Conservation (phyloP, 148 eudicot species). For the Suaeda aralocaspica region DNA sequence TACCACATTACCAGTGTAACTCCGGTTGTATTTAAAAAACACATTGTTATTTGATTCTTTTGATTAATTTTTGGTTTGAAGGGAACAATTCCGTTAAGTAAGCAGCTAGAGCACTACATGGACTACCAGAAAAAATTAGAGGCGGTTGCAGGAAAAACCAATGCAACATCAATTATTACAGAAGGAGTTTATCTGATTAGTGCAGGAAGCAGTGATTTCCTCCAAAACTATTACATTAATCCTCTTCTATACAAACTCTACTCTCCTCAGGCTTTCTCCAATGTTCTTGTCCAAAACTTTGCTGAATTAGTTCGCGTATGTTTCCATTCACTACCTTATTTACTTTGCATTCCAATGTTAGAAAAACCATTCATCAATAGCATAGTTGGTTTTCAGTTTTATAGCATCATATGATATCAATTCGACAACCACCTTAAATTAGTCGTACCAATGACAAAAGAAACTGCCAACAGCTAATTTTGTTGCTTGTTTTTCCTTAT, state of each 20-base stretch:
- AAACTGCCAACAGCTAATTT: no score
- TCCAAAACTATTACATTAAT: slow-evolving; percentile 61
- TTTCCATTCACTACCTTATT: neutral
- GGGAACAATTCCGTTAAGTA: slow-evolving; percentile 41
- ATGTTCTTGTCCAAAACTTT: slow-evolving; percentile 40
- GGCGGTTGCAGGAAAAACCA: slow-evolving; percentile 37
- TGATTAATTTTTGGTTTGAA: slow-evolving; percentile 19
- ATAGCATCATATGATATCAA: no score
- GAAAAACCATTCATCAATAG: no score
- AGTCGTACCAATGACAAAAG: no score
- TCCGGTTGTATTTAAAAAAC: no score
- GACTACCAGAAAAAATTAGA: slow-evolving; percentile 47
- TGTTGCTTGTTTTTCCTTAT: neutral
- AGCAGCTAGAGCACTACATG: slow-evolving; percentile 47
- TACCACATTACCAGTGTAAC: no score
- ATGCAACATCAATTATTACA: slow-evolving; percentile 45
- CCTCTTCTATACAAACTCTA: slow-evolving; percentile 53
- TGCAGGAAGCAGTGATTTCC: slow-evolving; percentile 65
- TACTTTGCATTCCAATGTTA: neutral
- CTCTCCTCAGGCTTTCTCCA: slow-evolving; percentile 43
- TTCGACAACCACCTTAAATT: no score
- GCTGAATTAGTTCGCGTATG: slow-evolving; percentile 44
- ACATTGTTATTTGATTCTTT: neutral
- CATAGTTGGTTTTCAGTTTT: no score
- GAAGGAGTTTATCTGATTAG: slow-evolving; percentile 44